Evolutionary conservation across 106 monocot genomes (phyloP), one percentile per base, ranked within the genome.

Genomic region (Platanthera guangdongensis): DNA sequence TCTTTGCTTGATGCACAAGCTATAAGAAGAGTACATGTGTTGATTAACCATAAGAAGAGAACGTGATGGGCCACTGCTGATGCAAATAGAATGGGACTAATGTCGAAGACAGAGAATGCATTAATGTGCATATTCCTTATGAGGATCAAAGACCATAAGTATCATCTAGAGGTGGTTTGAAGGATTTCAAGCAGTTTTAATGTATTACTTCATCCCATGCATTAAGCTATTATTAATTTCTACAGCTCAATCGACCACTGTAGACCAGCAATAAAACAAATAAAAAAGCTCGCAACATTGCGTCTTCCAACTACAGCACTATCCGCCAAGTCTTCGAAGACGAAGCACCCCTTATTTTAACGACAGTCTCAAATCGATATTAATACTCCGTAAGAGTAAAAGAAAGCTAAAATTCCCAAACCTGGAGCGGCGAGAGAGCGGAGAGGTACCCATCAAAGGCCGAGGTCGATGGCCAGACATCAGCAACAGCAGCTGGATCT

Each of bases 371-470:
- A 65, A 32, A 65, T 47, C 47, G 8, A 48, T 7, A 46, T 47
- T 15, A 70, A 70, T 47, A 70, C 1, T 13, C 13, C 14, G 9
- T n/a, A 70, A 13, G 16, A 70, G 18, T 11, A 47, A 45, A 69
- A 47, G 14, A 47, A 4, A n/a, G 70, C 4, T 18, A 51, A 72
- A 25, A 72, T 3, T 39, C 15, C 13, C 71, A 6, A n/a, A 99
- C 97, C 94, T 96, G 95, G 28, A 93, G 74, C 15, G 92, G 95
- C 16, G 95, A 90, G 13, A 96, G 87, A 19, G 90, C 90, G 6
- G 95, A 96, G 47, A 96, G 78, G 75, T 82, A 92, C 30, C 95
- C 93, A 74, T 96, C 95, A 81, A 96, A 96, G 9, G 90, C 95
- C 14, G 95, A 96, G 3, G 85, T 85, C 11, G 85, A 86, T 0